Base-by-base conservation (phyloP, 2,329 filamentous ascomycete genomes). In the Aspergillus novofumigatus region DNA sequence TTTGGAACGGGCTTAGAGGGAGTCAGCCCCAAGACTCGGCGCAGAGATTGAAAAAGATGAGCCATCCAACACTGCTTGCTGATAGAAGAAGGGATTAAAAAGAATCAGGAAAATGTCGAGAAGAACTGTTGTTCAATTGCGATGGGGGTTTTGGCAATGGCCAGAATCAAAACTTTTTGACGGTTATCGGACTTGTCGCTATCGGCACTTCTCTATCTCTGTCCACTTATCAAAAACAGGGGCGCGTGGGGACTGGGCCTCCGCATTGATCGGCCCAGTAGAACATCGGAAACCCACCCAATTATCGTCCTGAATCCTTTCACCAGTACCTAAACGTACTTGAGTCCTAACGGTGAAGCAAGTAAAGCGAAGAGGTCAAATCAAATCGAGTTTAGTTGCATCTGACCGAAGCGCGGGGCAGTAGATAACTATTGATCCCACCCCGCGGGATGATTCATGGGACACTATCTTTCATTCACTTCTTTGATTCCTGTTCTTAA, bases 31-130 rank as follows among this genome's bases (percentile, higher is more conserved):
- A 74, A 50, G 54, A 66, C 55, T 54, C 66, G 69, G 49, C 69
- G 69, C 41, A 74, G 54, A 14, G 66, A 66, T 44, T 69, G 69
- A 29, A 73, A 60, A 47, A 75, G 47, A 59, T 71, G 71, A 67
- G 70, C 67, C 72, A 75, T 75, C 56, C 59, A 53, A 63, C 54
- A 3, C 2, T 23, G 23, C 51, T 51, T 29, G 25, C 51, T 45
- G n/a, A 49, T n/a, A n/a, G 21, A 29, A 21, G 25, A 25, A 26
- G 28, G 49, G 38, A 45, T 26, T 10, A 51, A 49, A 45, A 53
- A 25, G 55, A 17, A 32, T 9, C 20, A 53, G n/a, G 21, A 44
- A 11, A 62, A 62, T 58, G 59, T 49, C 48, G 3, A 25, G 21
- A 45, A 45, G 10, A 20, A 11, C 2, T 4, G 21, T 8, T 17